Percentiles rank a stretch among this genome's conserved stretches.
Conservation (phyloP, 306 rosid genomes). For the Cicer yamashitae region DNA sequence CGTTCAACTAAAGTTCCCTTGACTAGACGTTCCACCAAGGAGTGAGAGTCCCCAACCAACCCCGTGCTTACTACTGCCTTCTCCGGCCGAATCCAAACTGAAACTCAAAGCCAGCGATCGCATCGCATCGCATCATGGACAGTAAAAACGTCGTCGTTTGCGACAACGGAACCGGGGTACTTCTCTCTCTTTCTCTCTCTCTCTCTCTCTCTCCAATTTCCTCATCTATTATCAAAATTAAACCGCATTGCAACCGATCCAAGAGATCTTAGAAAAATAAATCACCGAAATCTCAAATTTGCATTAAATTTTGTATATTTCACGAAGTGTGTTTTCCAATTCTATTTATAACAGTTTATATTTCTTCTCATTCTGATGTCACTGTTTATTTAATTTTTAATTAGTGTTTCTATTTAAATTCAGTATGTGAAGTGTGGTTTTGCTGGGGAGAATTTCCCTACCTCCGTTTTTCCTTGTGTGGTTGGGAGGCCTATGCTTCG, state of each 20-base stretch:
- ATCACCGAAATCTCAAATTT: constrained; percentile 4
- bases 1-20: not conserved
- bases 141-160: constrained; percentile 88
- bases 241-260: constrained; percentile 24
- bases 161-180: constrained; percentile 98
- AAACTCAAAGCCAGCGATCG: constrained; percentile 1
- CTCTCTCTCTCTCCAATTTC: constrained; percentile 16
- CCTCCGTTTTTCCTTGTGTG: constrained; percentile 95
- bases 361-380: not conserved
- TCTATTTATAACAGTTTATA: not conserved
- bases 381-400: not conserved
- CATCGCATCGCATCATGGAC: constrained; percentile 60
- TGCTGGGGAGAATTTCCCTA: constrained; percentile 95
- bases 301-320: not conserved
- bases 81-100: not conserved
- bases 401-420: constrained; percentile 16
- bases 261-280: constrained; percentile 30
- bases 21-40: not conserved
- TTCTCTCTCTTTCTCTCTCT: constrained; percentile 30
- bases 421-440: constrained; percentile 99
- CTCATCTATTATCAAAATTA: constrained; percentile 17
- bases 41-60: not conserved
- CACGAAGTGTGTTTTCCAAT: not conserved
- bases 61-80: not conserved
- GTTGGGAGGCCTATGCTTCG: constrained; percentile 99